phyloP scores from a whole-genome alignment of 257 asterid species.

The Lithospermum erythrorhizon region DNA sequence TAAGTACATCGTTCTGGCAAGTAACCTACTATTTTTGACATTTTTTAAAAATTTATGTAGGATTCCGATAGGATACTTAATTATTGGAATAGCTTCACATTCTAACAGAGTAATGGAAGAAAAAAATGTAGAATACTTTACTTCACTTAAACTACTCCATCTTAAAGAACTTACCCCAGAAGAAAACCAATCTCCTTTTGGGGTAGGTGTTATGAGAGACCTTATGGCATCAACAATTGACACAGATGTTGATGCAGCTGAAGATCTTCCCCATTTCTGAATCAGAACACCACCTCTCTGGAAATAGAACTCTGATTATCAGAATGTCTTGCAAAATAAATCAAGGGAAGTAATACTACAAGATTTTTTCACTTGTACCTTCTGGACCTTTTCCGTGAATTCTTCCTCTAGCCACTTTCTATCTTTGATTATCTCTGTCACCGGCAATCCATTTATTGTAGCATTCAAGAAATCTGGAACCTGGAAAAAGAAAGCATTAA shows the following conservation, averaged over 20 bases:
- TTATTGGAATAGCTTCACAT: no score
- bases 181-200: constrained; percentile 98
- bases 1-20: no score
- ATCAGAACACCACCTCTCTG: constrained; percentile 98
- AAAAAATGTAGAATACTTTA: neutral
- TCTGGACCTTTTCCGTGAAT: constrained; percentile 82
- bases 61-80: no score
- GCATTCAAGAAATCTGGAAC: constrained; percentile 95
- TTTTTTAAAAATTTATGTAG: no score
- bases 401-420: constrained; percentile 85
- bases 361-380: constrained; percentile 30
- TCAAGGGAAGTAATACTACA: neutral
- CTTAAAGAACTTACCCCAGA: constrained; percentile 45
- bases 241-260: constrained; percentile 97
- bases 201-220: constrained; percentile 94
- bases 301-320: constrained; percentile 8
- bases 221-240: constrained; percentile 79
- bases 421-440: constrained; percentile 77
- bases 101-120: no score
- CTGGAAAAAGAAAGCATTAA: constrained; percentile 23
- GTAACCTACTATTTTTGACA: no score
- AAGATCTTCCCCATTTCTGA: constrained; percentile 98
- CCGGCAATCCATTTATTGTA: constrained; percentile 63
- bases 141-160: neutral
- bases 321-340: neutral